phyloP scores from a whole-genome alignment of 495 filamentous ascomycete species.

The Penicillium goetzii region DNA sequence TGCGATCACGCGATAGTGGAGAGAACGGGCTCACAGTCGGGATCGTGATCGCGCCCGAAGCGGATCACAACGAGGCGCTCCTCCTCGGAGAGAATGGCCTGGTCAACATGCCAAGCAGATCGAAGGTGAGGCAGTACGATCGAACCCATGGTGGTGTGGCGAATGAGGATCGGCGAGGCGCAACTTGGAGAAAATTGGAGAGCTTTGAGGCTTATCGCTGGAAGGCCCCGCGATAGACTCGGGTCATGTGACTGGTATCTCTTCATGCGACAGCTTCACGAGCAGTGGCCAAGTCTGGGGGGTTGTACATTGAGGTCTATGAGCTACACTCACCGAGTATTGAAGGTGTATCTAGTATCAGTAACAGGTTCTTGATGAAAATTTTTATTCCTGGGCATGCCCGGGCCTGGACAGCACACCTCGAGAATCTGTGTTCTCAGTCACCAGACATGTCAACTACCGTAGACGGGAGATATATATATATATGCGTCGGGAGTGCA shows the following conservation, averaged over 20 bases:
- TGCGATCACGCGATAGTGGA: not conserved
- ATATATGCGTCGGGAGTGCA: no score
- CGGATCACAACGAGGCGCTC: slow-evolving; percentile 95
- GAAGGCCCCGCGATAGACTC: slow-evolving; percentile 25
- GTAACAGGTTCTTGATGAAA: no score
- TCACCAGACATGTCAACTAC: no score
- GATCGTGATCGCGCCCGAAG: slow-evolving; percentile 81
- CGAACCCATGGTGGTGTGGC: slow-evolving; percentile 70
- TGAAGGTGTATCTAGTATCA: no score
- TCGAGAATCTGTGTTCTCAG: no score
- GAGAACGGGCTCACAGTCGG: slow-evolving; percentile 50
- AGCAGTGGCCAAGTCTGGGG: not conserved
- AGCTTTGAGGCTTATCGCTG: slow-evolving; percentile 30
- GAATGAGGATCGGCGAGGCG: not conserved
- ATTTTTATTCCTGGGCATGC: no score
- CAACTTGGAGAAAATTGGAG: slow-evolving; percentile 16
- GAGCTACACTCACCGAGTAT: not conserved
- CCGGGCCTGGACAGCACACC: no score
- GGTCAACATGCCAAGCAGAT: slow-evolving; percentile 96
- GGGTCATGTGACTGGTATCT: slow-evolving; percentile 25
- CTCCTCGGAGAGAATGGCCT: slow-evolving; percentile 89
- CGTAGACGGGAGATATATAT: no score
- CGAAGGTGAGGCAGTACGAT: slow-evolving; percentile 91
- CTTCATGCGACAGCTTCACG: not conserved
- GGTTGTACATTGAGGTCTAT: no score